Evolutionary conservation across 768 basidiomycete genomes (phyloP).

Genomic region (Wakefieldia striispora): DNA sequence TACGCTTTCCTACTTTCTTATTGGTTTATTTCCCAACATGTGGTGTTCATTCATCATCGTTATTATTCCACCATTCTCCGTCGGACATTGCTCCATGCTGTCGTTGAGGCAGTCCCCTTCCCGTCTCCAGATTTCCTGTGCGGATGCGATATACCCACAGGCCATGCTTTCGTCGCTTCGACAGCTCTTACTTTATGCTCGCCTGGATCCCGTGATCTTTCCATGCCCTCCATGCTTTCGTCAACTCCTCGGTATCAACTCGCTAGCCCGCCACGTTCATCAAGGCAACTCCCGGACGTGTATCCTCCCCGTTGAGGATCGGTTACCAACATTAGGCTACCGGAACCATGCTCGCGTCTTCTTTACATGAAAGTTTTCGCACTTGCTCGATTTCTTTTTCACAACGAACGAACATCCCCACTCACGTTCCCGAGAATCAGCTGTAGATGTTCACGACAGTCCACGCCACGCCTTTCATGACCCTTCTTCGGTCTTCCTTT

Average conservation of each 20-base stretch:
- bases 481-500: background rate
- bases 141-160: conserved; percentile 22
- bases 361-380: conserved; percentile 9
- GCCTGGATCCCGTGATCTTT: conserved; percentile 16
- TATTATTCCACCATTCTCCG: conserved; percentile 19
- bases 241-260: conserved; percentile 24
- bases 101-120: conserved; percentile 17
- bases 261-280: background rate
- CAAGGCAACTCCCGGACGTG: conserved; percentile 18
- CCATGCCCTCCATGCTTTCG: conserved; percentile 21
- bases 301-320: conserved; percentile 1
- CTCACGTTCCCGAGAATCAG: conserved; percentile 4
- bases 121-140: conserved; percentile 15
- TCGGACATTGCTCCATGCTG: conserved; percentile 25
- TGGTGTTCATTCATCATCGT: conserved; percentile 19
- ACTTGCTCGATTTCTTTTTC: conserved; percentile 4
- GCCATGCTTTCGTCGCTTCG: conserved; percentile 16
- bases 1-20: conserved; percentile 25
- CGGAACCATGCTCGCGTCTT: background rate
- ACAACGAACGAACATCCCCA: background rate
- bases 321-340: background rate
- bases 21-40: conserved; percentile 27
- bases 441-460: conserved; percentile 25
- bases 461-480: conserved; percentile 27
- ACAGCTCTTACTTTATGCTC: conserved; percentile 18